Conservation (phyloP, 495 filamentous ascomycete species). For the Tuber borchii region DNA sequence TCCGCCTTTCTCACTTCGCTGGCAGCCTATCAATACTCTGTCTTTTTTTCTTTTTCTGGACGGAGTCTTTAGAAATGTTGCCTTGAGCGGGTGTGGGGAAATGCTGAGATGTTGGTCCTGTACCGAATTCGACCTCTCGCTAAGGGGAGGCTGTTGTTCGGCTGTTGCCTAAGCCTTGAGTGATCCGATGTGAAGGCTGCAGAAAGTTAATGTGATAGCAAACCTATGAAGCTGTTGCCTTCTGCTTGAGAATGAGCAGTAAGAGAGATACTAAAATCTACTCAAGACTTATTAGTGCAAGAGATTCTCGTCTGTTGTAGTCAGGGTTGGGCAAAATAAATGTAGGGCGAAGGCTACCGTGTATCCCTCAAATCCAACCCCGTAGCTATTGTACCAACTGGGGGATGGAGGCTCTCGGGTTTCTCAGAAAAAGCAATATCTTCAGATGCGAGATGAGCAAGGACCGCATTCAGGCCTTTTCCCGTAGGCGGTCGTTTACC, state of each 20-base stretch:
- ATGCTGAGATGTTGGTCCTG: neutral
- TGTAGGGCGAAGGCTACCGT: neutral
- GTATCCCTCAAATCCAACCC: neutral
- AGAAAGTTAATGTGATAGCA: neutral
- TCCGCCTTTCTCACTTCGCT: neutral
- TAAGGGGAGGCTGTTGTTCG: neutral
- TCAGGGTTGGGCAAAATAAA: neutral
- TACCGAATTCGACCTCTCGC: neutral
- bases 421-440: conserved; percentile 1
- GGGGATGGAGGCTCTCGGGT: neutral
- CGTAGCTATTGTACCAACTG: neutral
- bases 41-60: neutral
- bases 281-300: no score
- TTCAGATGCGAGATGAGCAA: neutral
- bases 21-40: neutral
- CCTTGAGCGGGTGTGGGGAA: neutral
- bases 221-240: neutral
- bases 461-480: neutral
- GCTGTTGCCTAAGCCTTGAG: neutral
- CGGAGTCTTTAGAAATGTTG: neutral
- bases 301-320: neutral
- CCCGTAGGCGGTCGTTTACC: neutral
- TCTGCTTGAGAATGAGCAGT: neutral
- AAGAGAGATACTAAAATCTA: neutral
- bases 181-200: neutral